Evolutionary conservation across 176 grass and related monocot genomes (phyloP), one percentile per base, ranked within the genome.

Genomic region (Aegilops tauschii): DNA sequence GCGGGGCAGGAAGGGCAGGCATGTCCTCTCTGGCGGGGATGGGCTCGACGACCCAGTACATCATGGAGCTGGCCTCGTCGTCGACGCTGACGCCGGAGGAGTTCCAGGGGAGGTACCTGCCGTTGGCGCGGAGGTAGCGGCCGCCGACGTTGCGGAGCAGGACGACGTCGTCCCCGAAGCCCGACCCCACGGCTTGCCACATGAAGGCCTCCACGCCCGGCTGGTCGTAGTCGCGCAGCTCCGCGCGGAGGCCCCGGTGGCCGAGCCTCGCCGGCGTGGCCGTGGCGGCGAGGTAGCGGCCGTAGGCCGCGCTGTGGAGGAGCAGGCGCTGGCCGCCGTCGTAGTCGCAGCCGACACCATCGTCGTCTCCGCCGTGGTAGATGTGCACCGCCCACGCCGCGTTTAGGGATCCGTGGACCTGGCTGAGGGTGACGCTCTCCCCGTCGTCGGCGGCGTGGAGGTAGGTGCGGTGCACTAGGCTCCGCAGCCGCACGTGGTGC

Each of bases 291-390:
- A 79, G 83, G 74, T 85, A 85, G 35, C 73, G 63, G 9, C 83
- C 83, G 63, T 78, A 85, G 59, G 59, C 80, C 14, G 69, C 83
- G 47, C 47, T 14, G 13, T 30, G 84, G 47, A 86, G 75, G n/a
- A 78, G 84, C 9, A 86, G 5, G 37, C 1, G 12, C 9, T 7
- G 5, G 47, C 34, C 47, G 18, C 68, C 13, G 12, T 50, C 32
- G 71, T 25, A 25, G 23, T 25, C 23, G 23, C 23, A 25, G 23
- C 23, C 32, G 32, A 34, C 32, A 34, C 4, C 32, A 34, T 34
- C 32, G 32, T 34, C 4, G 32, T 34, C 32, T 34, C 32, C 32
- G 32, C 27, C 13, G 3, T 32, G 0, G 80, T 61, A 0, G 9
- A 30, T 8, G 10, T 77, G 72, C 47, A 83, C 80, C 62, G 9